phyloP scores from a whole-genome alignment of 169 alveolate genomes.

The Cryptosporidium sp. region DNA sequence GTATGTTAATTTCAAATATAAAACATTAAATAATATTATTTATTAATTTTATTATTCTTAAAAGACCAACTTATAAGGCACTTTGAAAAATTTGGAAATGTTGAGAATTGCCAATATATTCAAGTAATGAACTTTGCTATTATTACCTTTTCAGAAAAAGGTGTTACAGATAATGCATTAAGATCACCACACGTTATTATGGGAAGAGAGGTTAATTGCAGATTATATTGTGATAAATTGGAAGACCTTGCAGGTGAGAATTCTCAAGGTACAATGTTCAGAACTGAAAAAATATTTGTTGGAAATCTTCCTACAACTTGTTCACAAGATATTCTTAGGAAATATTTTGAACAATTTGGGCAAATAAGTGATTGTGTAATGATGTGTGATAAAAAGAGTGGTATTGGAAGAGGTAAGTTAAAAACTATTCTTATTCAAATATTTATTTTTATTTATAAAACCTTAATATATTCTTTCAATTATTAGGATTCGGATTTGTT shows the following conservation, averaged over 20 bases:
- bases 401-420: slow-evolving; percentile 88
- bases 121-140: slow-evolving; percentile 73
- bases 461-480: no score
- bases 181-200: slow-evolving; percentile 75
- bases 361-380: slow-evolving; percentile 87
- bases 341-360: slow-evolving; percentile 89
- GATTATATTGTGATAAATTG: slow-evolving; percentile 62
- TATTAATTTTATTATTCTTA: not conserved
- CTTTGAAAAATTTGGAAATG: slow-evolving; percentile 70
- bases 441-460: not conserved
- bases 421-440: not conserved
- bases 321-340: slow-evolving; percentile 84
- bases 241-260: slow-evolving; percentile 62
- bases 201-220: slow-evolving; percentile 75
- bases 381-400: slow-evolving; percentile 88
- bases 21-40: not conserved
- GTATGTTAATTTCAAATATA: slow-evolving; percentile 8
- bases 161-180: slow-evolving; percentile 57
- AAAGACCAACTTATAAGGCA: slow-evolving; percentile 62
- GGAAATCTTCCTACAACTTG: slow-evolving; percentile 88
- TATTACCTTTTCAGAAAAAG: slow-evolving; percentile 53
- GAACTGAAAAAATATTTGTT: slow-evolving; percentile 87
- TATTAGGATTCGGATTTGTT: slow-evolving; percentile 86
- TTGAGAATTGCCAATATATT: slow-evolving; percentile 72
- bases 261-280: slow-evolving; percentile 73